Conservation (phyloP, 805 yeast species). For the Kurtzmaniella cleridarum region DNA sequence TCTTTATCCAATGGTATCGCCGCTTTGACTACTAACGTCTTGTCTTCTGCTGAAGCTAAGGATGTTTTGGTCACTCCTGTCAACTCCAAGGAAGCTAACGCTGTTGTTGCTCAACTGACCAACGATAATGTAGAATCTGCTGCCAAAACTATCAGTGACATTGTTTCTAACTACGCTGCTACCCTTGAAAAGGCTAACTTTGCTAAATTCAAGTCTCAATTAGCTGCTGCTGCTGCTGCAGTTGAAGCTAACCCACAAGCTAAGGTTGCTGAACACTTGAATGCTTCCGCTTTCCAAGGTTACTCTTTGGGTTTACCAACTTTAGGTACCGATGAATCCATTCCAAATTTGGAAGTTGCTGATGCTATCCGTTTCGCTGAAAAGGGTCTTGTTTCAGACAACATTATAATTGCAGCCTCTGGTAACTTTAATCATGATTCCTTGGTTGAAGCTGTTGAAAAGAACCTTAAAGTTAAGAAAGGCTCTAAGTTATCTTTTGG, state of each 20-base stretch:
- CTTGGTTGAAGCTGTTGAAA: slow-evolving; percentile 61
- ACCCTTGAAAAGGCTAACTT: slow-evolving; percentile 41
- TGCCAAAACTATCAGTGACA: slow-evolving; percentile 43
- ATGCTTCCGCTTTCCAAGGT: slow-evolving; percentile 83
- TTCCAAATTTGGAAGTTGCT: slow-evolving; percentile 49
- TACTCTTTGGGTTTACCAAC: slow-evolving; percentile 74
- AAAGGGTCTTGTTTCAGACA: slow-evolving; percentile 55
- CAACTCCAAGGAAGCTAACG: slow-evolving; percentile 60
- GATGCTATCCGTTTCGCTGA: slow-evolving; percentile 56
- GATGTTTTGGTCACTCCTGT: slow-evolving; percentile 45
- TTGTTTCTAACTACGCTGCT: slow-evolving; percentile 32
- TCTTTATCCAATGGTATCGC: slow-evolving; percentile 80
- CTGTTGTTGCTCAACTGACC: slow-evolving; percentile 51
- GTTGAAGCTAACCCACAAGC: slow-evolving; percentile 54
- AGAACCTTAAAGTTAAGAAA: slow-evolving; percentile 41
- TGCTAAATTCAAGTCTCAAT: slow-evolving; percentile 40
- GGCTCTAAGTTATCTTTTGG: slow-evolving; percentile 46
- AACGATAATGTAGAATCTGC: slow-evolving; percentile 49
- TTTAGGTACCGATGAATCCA: slow-evolving; percentile 66
- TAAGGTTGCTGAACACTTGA: slow-evolving; percentile 67
- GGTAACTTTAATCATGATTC: slow-evolving; percentile 70
- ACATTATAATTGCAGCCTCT: slow-evolving; percentile 63
- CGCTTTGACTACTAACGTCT: slow-evolving; percentile 51
- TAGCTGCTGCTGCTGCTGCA: slow-evolving; percentile 42
- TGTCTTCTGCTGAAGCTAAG: slow-evolving; percentile 29